A percentile compares a stretch with the other conserved stretches of the same genome.
Evolutionary conservation across 805 yeast species (phyloP).

Genomic region (Wickerhamiella bombiphila): DNA sequence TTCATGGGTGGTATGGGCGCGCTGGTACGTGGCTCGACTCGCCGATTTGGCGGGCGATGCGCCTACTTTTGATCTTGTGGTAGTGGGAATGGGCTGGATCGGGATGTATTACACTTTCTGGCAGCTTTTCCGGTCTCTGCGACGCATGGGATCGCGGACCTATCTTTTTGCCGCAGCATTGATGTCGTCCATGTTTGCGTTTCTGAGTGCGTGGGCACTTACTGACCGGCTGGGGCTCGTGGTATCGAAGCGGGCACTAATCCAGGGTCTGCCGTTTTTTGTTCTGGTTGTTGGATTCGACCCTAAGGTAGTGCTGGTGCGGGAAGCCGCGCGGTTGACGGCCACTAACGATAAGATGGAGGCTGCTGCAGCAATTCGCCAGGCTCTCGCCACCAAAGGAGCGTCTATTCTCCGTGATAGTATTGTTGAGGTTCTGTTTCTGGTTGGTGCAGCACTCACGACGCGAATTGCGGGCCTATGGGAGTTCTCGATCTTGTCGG

Average conservation of each 20-base stretch:
- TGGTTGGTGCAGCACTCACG: constrained; percentile 39
- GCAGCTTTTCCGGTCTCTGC: constrained; percentile 64
- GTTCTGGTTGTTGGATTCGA: constrained; percentile 88
- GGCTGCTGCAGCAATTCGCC: constrained; percentile 32
- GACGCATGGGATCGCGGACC: constrained; percentile 61
- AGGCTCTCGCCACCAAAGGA: constrained; percentile 26
- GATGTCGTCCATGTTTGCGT: constrained; percentile 67
- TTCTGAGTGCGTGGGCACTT: constrained; percentile 59
- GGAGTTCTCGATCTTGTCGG: constrained; percentile 65
- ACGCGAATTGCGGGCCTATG: constrained; percentile 51
- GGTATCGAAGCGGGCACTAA: constrained; percentile 57
- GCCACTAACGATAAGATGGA: constrained; percentile 14
- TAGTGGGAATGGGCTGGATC: constrained; percentile 64
- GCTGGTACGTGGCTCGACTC: constrained; percentile 23
- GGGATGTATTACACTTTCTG: constrained; percentile 80
- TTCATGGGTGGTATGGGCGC: constrained; percentile 25
- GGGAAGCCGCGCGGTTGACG: constrained; percentile 22
- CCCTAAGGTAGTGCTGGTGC: constrained; percentile 60
- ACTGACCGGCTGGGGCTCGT: constrained; percentile 41
- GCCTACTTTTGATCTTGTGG: constrained; percentile 69
- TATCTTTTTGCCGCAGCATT: constrained; percentile 77
- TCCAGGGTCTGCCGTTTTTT: constrained; percentile 87
- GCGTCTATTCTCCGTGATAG: constrained; percentile 54
- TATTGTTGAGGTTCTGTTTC: constrained; percentile 52
- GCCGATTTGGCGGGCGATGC: constrained; percentile 38